These are phyloP conservation scores for Begonia loranthoides DNA, from an alignment of 306 rosid species.

Conservation along the genomic window DNA sequence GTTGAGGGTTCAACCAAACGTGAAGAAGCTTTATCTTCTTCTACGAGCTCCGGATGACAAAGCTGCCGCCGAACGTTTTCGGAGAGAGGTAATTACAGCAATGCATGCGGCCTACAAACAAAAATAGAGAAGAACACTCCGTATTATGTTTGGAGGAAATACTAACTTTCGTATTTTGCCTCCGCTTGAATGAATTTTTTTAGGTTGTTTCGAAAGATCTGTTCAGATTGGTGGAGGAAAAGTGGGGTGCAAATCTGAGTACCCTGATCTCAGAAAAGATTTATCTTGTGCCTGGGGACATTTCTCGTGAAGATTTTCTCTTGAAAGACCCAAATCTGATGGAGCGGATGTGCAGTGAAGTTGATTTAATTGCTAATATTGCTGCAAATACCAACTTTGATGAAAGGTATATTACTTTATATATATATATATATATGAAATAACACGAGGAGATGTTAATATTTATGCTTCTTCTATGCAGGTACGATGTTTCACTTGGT, in stretches of 20 bases:
- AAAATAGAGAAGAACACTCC: no score
- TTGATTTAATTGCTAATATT: slow-evolving; percentile 45
- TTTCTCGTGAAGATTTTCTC: slow-evolving; percentile 31
- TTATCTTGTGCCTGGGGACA: slow-evolving; percentile 48
- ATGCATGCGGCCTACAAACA: neutral
- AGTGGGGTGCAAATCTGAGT: slow-evolving; percentile 28
- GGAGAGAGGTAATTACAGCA: slow-evolving; percentile 42
- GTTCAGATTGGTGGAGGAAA: slow-evolving; percentile 42
- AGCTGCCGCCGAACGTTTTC: slow-evolving; percentile 38
- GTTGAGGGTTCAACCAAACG: slow-evolving; percentile 75
- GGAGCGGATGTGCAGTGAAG: slow-evolving; percentile 29
- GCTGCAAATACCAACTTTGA: slow-evolving; percentile 75
- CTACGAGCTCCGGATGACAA: slow-evolving; percentile 41
- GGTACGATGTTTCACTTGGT: slow-evolving; percentile 52
- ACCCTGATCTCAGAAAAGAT: slow-evolving; percentile 37
- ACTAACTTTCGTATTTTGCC: no score
- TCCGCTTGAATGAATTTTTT: no score
- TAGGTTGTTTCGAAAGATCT: no score
- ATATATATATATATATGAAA: no score
- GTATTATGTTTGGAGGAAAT: no score
- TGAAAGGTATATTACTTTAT: slow-evolving; percentile 70
- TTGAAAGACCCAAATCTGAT: slow-evolving; percentile 29
- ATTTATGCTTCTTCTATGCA: neutral
- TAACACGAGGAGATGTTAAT: no score
- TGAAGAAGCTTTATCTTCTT: slow-evolving; percentile 66